Conservation (phyloP, 441 rosid genomes). For the Viola pubescens region DNA sequence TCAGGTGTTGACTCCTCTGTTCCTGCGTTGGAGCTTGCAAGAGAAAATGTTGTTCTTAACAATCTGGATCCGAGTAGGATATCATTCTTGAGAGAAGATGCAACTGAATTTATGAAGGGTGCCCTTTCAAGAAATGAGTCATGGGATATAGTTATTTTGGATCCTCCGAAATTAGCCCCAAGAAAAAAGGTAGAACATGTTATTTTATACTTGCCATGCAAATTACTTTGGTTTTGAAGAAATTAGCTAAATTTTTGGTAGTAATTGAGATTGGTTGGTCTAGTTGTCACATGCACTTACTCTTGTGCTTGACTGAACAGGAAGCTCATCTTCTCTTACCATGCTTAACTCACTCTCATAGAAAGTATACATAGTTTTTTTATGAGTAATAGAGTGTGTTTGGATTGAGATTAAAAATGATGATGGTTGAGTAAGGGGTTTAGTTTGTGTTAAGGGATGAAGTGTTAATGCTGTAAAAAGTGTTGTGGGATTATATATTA, state of each 20-base stretch:
- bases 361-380: too few relatives aligned
- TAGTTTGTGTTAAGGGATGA: too few relatives aligned
- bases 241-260: not conserved
- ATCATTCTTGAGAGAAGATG: conserved; percentile 66
- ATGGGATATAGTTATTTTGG: conserved; percentile 82
- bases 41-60: conserved; percentile 66
- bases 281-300: too few relatives aligned
- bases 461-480: too few relatives aligned
- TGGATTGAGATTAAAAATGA: too few relatives aligned
- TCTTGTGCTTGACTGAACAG: too few relatives aligned
- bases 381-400: too few relatives aligned
- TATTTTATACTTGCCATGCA: not conserved
- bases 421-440: too few relatives aligned
- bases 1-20: conserved; percentile 76
- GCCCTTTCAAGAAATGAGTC: conserved; percentile 65
- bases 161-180: conserved; percentile 92
- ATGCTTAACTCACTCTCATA: too few relatives aligned
- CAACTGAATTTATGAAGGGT: conserved; percentile 64
- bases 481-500: too few relatives aligned
- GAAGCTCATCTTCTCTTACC: too few relatives aligned
- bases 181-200: conserved; percentile 40
- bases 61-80: conserved; percentile 52
- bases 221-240: not conserved
- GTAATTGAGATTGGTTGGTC: too few relatives aligned
- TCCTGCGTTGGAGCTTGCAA: conserved; percentile 83